Conservation (phyloP, 2,329 filamentous ascomycete species). For the Metarhizium guizhouense region DNA sequence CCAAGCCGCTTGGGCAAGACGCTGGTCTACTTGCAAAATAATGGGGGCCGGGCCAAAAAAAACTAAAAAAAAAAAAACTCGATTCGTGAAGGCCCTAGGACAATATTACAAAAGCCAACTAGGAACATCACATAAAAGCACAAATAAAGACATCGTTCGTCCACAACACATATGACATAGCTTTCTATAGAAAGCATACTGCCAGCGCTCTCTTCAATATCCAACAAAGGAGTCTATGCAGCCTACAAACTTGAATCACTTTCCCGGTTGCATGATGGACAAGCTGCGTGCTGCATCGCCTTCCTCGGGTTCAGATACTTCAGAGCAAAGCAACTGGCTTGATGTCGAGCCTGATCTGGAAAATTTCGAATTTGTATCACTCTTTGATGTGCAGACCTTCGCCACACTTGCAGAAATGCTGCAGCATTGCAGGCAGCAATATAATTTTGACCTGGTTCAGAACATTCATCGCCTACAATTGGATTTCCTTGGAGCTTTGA, state of each 20-base stretch:
- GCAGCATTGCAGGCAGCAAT: constrained; percentile 55
- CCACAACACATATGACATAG: too few relatives aligned
- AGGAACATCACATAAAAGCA: neutral
- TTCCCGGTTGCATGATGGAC: neutral
- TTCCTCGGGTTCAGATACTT: constrained; percentile 17
- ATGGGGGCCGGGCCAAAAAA: neutral
- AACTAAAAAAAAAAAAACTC: neutral
- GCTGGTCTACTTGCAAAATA: neutral
- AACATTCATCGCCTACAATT: constrained; percentile 48
- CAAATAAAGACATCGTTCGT: neutral
- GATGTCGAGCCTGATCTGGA: constrained; percentile 56
- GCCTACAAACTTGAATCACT: neutral
- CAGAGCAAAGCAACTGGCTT: constrained; percentile 41
- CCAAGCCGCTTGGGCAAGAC: too few relatives aligned
- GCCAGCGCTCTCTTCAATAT: neutral
- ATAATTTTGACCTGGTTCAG: constrained; percentile 58
- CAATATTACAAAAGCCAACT: too few relatives aligned
- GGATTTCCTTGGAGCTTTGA: constrained; percentile 66
- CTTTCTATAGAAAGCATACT: too few relatives aligned
- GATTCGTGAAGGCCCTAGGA: neutral
- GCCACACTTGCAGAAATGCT: constrained; percentile 57
- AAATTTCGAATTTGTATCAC: constrained; percentile 51
- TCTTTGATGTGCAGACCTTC: constrained; percentile 61
- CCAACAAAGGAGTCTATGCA: neutral
- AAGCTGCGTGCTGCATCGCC: constrained; percentile 7